Evolutionary conservation across 2,329 filamentous ascomycete genomes (phyloP), one percentile per base, ranked within the genome.

Genomic region (Xylaria sp.): DNA sequence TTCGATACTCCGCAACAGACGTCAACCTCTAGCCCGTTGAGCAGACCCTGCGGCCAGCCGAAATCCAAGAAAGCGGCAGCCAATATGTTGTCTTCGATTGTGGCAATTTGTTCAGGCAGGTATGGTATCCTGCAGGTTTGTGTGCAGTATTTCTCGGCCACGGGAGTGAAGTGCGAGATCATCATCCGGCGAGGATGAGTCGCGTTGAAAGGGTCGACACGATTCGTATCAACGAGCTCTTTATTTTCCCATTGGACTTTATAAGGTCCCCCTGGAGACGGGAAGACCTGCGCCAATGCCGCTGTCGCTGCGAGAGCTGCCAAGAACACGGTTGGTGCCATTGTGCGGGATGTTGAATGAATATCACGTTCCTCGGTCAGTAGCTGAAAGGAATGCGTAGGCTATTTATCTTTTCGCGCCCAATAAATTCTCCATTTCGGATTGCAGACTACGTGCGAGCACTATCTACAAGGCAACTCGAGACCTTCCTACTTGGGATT

Each of bases 401-500:
- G 9, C 30, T 20, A 63, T 63, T 68, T 56, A 62, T 63, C 23
- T 13, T 41, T 34, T 41, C 6, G 5, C 18, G 4, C 12, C 5
- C 7, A 13, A 9, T 30, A 39, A n/a, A 45, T 39, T 20, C n/a
- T n/a, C n/a, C 13, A 34, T 52, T 20, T 52, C 43, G 48, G n/a
- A 23, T 9, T 39, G 5, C 28, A 30, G 12, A 18, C 2, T 43
- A 15, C 23, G n/a, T 25, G 18, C 15, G 32, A 23, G 3, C 12
- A 18, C 50, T 39, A 20, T 36, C 6, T 34, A 32, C 8, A 57
- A 30, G 25, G 3, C 30, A 18, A 34, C 39, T 56, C 13, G 4
- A 52, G 55, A 69, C 67, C 67, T 69, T 63, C 67, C 67, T 69
- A 66, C 41, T 66, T 60, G 55, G 63, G 67, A 50, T 39, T 66